These are phyloP conservation scores for Pestalotiopsis fici DNA, from an alignment of 2,329 filamentous ascomycete genomes.

Conservation along the genomic window DNA sequence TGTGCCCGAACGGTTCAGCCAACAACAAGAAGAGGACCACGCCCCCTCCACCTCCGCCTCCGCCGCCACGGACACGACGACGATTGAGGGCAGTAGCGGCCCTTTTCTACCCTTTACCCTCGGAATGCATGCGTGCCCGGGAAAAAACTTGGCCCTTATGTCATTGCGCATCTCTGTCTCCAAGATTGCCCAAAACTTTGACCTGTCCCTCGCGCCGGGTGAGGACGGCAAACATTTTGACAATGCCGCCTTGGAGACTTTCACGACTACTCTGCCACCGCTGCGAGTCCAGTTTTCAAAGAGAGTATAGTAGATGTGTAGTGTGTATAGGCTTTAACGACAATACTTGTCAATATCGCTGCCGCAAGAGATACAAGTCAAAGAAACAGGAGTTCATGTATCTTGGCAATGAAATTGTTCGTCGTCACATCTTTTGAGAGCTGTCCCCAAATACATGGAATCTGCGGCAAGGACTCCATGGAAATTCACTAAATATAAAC, in stretches of 20 bases:
- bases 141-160: conserved; percentile 15
- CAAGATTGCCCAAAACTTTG: conserved; percentile 13
- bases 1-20: conserved; percentile 18
- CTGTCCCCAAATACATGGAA: too few species aligned
- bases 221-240: background rate
- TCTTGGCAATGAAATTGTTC: too few species aligned
- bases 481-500: background rate
- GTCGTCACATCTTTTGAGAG: too few species aligned
- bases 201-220: background rate
- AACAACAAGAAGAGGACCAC: too few species aligned
- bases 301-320: background rate
- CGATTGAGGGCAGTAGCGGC: too few species aligned
- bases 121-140: conserved; percentile 15
- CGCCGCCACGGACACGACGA: conserved; percentile 5
- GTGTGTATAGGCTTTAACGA: too few species aligned
- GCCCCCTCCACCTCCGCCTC: too few species aligned
- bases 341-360: too few species aligned
- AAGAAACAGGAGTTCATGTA: too few species aligned
- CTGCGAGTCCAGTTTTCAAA: background rate
- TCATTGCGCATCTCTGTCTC: conserved; percentile 16
- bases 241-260: background rate
- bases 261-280: background rate
- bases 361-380: too few species aligned
- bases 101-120: conserved; percentile 18
- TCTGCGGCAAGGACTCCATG: too few species aligned